phyloP scores from a whole-genome alignment of 352 stramenopile species.

The Thalassiosira oceanica region DNA sequence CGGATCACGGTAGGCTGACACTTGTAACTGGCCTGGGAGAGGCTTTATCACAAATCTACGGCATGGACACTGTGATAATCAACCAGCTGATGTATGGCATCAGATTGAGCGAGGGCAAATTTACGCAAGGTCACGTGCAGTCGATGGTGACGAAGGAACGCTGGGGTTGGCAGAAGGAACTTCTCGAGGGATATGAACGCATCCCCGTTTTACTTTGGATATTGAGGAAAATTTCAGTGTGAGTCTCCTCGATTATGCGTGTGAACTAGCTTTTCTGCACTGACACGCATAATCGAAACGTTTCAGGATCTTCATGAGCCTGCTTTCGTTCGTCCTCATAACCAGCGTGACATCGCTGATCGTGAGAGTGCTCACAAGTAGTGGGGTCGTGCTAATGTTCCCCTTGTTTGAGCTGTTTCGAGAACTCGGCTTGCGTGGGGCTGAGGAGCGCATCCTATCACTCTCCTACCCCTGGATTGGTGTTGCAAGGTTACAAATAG shows the following conservation, averaged over 20 bases:
- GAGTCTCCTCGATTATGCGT: not conserved
- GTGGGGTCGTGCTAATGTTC: slow-evolving; percentile 77
- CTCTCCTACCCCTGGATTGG: slow-evolving; percentile 80
- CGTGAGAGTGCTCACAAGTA: slow-evolving; percentile 73
- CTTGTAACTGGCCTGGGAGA: slow-evolving; percentile 29
- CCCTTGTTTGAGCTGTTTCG: slow-evolving; percentile 67
- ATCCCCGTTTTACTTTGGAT: slow-evolving; percentile 20
- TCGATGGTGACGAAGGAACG: slow-evolving; percentile 48
- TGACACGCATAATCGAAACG: no score
- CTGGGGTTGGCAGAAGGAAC: slow-evolving; percentile 47
- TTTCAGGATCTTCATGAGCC: slow-evolving; percentile 43
- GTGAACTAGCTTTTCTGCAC: no score
- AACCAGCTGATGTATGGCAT: slow-evolving; percentile 69
- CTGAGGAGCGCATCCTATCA: slow-evolving; percentile 62
- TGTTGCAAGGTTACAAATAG: slow-evolving; percentile 17
- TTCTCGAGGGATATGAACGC: slow-evolving; percentile 44
- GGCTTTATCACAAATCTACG: slow-evolving; percentile 61
- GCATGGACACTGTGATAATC: slow-evolving; percentile 59
- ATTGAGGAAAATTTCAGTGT: slow-evolving; percentile 36
- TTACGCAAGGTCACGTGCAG: slow-evolving; percentile 33
- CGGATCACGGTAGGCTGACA: slow-evolving; percentile 47
- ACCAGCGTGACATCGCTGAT: slow-evolving; percentile 75
- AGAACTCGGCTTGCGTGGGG: slow-evolving; percentile 42
- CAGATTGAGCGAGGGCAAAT: slow-evolving; percentile 9
- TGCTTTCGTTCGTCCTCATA: slow-evolving; percentile 73